phyloP scores from a whole-genome alignment of 2,329 filamentous ascomycete genomes.

The Ramularia endophylla region DNA sequence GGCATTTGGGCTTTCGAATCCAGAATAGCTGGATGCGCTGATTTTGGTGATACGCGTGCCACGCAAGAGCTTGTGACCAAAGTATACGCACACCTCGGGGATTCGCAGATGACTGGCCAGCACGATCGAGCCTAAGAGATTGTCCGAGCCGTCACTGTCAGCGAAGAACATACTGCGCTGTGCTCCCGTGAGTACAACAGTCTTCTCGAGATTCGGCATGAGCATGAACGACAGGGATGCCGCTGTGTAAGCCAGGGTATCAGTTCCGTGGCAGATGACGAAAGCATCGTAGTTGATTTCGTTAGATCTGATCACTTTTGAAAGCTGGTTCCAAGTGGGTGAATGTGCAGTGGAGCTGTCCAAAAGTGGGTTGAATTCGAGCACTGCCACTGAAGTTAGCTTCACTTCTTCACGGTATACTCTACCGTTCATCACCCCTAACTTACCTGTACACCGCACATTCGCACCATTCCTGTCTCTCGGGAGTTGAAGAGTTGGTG shows the following conservation, averaged over 20 bases:
- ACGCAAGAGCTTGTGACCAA: conserved; percentile 84
- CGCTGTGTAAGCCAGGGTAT: conserved; percentile 80
- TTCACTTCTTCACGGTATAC: too few species aligned
- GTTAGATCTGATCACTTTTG: conserved; percentile 71
- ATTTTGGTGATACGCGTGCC: conserved; percentile 87
- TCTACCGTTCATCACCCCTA: too few species aligned
- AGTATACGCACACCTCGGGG: conserved; percentile 89
- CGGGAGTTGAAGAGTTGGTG: conserved; percentile 72
- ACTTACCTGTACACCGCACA: conserved; percentile 60
- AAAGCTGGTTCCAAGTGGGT: conserved; percentile 79
- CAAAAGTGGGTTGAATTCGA: conserved; percentile 77
- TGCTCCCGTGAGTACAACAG: conserved; percentile 70
- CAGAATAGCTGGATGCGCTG: conserved; percentile 77
- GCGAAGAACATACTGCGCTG: conserved; percentile 80
- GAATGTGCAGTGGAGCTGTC: conserved; percentile 89
- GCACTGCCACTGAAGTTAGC: conserved; percentile 39
- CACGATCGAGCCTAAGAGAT: conserved; percentile 79
- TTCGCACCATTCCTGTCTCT: conserved; percentile 72
- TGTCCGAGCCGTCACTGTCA: conserved; percentile 87
- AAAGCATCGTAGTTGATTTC: conserved; percentile 88
- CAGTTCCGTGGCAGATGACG: conserved; percentile 84
- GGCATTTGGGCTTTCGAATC: conserved; percentile 83
- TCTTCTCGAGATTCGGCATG: conserved; percentile 74
- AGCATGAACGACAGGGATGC: conserved; percentile 93
- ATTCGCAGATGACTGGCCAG: conserved; percentile 90